A percentile compares a stretch with the other conserved stretches of the same genome.
Evolutionary conservation across 345 rosid species (phyloP).

Genomic region (Euphorbia tirucalli): DNA sequence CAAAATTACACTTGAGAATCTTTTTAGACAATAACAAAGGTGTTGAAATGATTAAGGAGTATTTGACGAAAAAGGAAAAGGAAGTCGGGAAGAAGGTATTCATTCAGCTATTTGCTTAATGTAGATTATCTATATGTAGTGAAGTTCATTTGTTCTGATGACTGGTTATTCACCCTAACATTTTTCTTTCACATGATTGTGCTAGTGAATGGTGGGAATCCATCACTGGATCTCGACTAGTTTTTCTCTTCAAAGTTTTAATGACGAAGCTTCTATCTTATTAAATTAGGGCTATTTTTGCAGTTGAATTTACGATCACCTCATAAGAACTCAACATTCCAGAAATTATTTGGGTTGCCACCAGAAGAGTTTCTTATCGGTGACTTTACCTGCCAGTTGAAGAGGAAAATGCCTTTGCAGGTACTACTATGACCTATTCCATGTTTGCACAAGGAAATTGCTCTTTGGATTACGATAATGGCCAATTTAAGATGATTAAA

Average conservation of each 20-base stretch:
- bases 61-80: slow-evolving; percentile 76
- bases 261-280: slow-evolving; percentile 13
- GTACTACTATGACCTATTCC: slow-evolving; percentile 33
- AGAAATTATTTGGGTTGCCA: slow-evolving; percentile 81
- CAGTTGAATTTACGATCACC: slow-evolving; percentile 82
- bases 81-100: slow-evolving; percentile 94
- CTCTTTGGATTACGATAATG: not conserved
- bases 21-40: slow-evolving; percentile 79
- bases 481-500: not conserved
- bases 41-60: slow-evolving; percentile 68
- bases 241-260: not conserved
- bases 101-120: slow-evolving; percentile 1
- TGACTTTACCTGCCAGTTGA: slow-evolving; percentile 71
- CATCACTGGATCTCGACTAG: not conserved
- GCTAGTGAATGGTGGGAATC: not conserved
- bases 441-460: not conserved
- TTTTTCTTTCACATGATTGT: not conserved
- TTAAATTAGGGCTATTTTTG: slow-evolving; percentile 16
- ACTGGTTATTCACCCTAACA: not conserved
- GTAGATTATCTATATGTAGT: not conserved
- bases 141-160: not conserved
- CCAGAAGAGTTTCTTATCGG: slow-evolving; percentile 82
- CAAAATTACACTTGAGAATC: slow-evolving; percentile 73
- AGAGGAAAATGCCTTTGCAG: slow-evolving; percentile 86
- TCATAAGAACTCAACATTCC: slow-evolving; percentile 69